phyloP scores from a whole-genome alignment of 1,139 yeast species.

The Geotrichum klebahnii region DNA sequence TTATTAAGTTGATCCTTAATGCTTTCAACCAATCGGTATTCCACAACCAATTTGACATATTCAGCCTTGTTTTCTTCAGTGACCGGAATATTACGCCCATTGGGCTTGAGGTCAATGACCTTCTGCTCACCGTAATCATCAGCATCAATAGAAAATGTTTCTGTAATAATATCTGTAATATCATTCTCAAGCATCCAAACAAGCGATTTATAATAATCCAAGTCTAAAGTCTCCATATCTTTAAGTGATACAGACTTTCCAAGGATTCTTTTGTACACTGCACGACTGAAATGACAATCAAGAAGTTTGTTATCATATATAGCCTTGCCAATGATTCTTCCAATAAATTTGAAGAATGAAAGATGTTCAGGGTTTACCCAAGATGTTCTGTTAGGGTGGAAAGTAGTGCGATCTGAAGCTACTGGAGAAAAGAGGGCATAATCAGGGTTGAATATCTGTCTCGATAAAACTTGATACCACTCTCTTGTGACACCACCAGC shows the following conservation, averaged over 20 bases:
- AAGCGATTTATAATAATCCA: conserved; percentile 86
- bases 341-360: conserved; percentile 90
- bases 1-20: conserved; percentile 85
- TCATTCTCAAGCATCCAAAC: conserved; percentile 96
- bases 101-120: conserved; percentile 69
- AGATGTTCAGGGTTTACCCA: conserved; percentile 91
- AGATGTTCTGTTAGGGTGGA: conserved; percentile 92
- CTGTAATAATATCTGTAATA: conserved; percentile 94
- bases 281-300: conserved; percentile 94
- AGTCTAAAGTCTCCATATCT: conserved; percentile 92
- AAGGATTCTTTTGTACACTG: conserved; percentile 83
- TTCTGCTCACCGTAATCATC: conserved; percentile 93
- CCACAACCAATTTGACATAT: conserved; percentile 80
- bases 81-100: conserved; percentile 80
- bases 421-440: conserved; percentile 91
- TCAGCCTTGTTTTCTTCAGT: conserved; percentile 89
- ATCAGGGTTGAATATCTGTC: conserved; percentile 96
- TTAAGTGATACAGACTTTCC: conserved; percentile 79
- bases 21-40: conserved; percentile 76
- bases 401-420: conserved; percentile 86
- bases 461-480: conserved; percentile 91
- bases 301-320: conserved; percentile 80
- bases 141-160: conserved; percentile 87
- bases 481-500: conserved; percentile 98
- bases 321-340: conserved; percentile 91